These are phyloP conservation scores for Cladorrhinum samala DNA, from an alignment of 495 filamentous ascomycete genomes.

Conservation along the genomic window DNA sequence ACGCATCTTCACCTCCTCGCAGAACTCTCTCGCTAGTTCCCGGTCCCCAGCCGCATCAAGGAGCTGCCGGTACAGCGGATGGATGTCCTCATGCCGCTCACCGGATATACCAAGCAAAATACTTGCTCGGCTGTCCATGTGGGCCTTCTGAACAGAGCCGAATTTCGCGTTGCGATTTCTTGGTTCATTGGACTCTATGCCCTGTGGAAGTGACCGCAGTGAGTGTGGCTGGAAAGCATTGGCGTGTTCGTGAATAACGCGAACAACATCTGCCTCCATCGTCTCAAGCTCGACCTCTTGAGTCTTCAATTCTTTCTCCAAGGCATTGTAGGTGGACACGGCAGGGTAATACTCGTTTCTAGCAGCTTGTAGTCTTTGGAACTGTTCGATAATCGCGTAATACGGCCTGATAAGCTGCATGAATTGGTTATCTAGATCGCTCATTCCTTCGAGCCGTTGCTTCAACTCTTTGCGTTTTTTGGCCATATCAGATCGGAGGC, in stretches of 20 bases:
- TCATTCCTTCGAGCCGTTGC: slow-evolving; percentile 13
- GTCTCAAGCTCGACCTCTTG: slow-evolving; percentile 17
- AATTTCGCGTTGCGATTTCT: neutral
- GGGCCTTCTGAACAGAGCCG: slow-evolving; percentile 3
- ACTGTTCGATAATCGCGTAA: slow-evolving; percentile 5
- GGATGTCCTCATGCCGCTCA: slow-evolving; percentile 23
- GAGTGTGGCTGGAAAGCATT: neutral
- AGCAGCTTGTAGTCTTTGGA: slow-evolving; percentile 21
- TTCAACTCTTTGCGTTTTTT: slow-evolving; percentile 18
- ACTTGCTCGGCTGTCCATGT: slow-evolving; percentile 10
- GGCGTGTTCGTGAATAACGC: neutral
- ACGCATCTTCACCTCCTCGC: slow-evolving; percentile 20
- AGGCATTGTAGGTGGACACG: slow-evolving; percentile 17
- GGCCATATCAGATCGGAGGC: slow-evolving; percentile 11
- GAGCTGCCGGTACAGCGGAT: slow-evolving; percentile 25
- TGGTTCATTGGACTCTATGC: neutral
- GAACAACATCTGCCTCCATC: slow-evolving; percentile 19
- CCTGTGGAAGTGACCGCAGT: neutral
- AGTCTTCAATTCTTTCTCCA: slow-evolving; percentile 18
- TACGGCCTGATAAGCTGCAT: slow-evolving; percentile 23
- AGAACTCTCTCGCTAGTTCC: slow-evolving; percentile 23
- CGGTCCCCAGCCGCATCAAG: slow-evolving; percentile 23
- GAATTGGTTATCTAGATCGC: slow-evolving; percentile 22
- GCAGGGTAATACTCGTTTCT: slow-evolving; percentile 22
- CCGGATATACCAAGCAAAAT: slow-evolving; percentile 26